A percentile compares a stretch with the other conserved stretches of the same genome.
These are phyloP conservation scores for Posidonia oceanica DNA, from an alignment of 116 monocot species.

Conservation along the genomic window DNA sequence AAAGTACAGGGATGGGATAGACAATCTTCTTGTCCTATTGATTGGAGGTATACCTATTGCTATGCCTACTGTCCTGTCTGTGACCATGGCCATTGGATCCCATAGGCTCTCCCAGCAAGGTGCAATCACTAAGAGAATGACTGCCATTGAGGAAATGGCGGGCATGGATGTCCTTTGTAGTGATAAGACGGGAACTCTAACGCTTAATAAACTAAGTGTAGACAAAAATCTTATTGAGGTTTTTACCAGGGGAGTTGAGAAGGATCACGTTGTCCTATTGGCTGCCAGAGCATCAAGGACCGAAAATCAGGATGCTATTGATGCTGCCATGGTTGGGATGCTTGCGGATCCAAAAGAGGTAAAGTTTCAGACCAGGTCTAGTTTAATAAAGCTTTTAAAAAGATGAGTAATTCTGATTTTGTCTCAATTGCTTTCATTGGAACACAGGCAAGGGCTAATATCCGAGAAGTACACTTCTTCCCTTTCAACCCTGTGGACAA, in stretches of 20 bases:
- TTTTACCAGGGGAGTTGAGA: slow-evolving; percentile 27
- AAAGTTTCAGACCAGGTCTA: neutral
- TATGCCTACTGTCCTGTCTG: slow-evolving; percentile 51
- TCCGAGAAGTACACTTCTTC: slow-evolving; percentile 21
- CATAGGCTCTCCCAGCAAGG: slow-evolving; percentile 44
- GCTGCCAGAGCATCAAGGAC: slow-evolving; percentile 45
- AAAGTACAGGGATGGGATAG: slow-evolving; percentile 26
- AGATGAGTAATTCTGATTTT: neutral
- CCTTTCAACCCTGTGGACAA: slow-evolving; percentile 43
- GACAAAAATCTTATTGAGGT: slow-evolving; percentile 38
- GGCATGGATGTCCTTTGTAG: slow-evolving; percentile 62
- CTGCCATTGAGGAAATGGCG: slow-evolving; percentile 62
- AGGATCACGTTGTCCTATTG: slow-evolving; percentile 27
- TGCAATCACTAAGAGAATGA: slow-evolving; percentile 59
- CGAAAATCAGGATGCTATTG: slow-evolving; percentile 56
- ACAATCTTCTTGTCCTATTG: slow-evolving; percentile 42
- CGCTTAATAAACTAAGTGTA: slow-evolving; percentile 44
- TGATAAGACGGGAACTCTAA: slow-evolving; percentile 51
- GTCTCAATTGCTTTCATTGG: neutral
- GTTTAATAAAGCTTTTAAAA: neutral
- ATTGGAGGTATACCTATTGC: slow-evolving; percentile 49
- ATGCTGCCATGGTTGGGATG: slow-evolving; percentile 47
- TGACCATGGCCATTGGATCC: slow-evolving; percentile 59
- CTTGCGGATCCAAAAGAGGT: slow-evolving; percentile 53
- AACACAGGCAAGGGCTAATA: slow-evolving; percentile 18